Conservation (phyloP, 169 alveolate species). For the Ichthyophthirius multifiliis region DNA sequence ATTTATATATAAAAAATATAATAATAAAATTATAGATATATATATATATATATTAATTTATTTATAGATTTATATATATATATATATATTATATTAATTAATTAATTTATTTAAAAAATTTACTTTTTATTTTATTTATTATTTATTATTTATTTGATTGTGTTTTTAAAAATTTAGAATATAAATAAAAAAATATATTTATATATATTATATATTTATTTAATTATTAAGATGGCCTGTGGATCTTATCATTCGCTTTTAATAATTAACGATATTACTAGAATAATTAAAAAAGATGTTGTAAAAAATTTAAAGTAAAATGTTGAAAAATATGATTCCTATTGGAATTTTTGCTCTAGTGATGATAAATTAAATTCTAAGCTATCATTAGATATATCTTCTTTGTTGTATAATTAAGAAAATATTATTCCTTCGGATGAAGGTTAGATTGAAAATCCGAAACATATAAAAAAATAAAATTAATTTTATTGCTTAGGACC, state of each 20-base stretch:
- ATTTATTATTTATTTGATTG: no score
- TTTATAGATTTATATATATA: no score
- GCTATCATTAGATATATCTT: background rate
- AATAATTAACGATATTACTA: background rate
- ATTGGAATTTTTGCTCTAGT: background rate
- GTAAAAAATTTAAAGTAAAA: background rate
- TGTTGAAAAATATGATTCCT: background rate
- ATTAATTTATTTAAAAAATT: no score
- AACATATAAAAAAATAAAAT: background rate
- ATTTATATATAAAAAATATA: background rate
- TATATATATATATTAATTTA: no score
- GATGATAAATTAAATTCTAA: background rate
- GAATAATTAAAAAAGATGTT: background rate
- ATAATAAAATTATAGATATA: background rate
- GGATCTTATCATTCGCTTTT: background rate
- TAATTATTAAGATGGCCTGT: slow-evolving; percentile 18
- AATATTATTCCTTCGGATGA: slow-evolving; percentile 1
- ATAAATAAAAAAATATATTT: no score
- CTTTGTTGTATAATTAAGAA: background rate
- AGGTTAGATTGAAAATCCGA: background rate
- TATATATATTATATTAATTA: no score
- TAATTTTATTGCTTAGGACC: background rate
- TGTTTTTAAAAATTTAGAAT: no score
- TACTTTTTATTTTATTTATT: no score
- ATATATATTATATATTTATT: no score